phyloP scores from a whole-genome alignment of 257 asterid species.

The Fraxinus excelsior region DNA sequence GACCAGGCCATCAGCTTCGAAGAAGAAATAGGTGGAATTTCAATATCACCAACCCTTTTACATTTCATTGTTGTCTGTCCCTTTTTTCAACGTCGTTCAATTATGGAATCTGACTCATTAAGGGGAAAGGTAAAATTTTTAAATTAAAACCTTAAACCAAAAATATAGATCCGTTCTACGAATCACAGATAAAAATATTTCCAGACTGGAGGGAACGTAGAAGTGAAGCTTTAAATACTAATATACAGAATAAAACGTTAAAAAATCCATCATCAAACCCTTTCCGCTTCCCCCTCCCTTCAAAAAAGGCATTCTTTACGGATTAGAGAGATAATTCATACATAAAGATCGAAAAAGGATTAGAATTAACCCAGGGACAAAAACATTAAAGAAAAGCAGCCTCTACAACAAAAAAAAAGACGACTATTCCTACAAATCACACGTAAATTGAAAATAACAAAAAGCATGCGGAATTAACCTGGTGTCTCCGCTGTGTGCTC shows the following conservation, averaged over 20 bases:
- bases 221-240: constrained; percentile 5
- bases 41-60: too few relatives aligned
- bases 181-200: background rate
- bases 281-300: too few relatives aligned
- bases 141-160: constrained; percentile 10
- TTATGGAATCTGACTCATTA: too few relatives aligned
- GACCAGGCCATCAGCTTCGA: too few relatives aligned
- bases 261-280: constrained; percentile 1
- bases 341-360: background rate
- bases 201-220: background rate
- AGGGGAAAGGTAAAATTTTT: too few relatives aligned
- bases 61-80: too few relatives aligned
- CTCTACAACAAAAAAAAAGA: background rate
- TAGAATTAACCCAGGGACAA: too few relatives aligned
- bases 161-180: constrained; percentile 21
- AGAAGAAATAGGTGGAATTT: too few relatives aligned
- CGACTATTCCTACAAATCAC: constrained; percentile 11
- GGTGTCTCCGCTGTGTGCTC: too few relatives aligned
- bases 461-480: constrained; percentile 24
- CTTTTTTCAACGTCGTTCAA: too few relatives aligned
- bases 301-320: too few relatives aligned
- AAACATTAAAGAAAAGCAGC: background rate
- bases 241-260: background rate
- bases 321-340: background rate
- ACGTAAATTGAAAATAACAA: background rate